A percentile compares a stretch with the other conserved stretches of the same genome.
These are phyloP conservation scores for Linnemannia zychae DNA, from an alignment of 192 early-diverging fungal species.

Conservation along the genomic window DNA sequence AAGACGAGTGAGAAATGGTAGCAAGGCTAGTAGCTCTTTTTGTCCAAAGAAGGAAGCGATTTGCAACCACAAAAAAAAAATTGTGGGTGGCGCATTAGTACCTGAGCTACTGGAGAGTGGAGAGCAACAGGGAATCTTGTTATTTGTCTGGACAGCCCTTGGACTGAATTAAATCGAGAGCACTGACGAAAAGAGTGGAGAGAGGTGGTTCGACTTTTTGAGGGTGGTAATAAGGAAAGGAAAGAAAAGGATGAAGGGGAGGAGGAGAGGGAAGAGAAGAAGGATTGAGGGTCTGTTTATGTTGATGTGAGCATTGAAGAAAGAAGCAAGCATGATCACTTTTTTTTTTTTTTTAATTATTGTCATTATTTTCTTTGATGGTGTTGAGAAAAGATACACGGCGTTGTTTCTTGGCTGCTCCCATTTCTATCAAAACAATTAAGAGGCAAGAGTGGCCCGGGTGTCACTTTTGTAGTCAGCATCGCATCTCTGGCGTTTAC, in stretches of 20 bases:
- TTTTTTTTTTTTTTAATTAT: background rate
- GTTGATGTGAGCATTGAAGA: background rate
- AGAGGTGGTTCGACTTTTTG: background rate
- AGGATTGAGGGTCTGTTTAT: background rate
- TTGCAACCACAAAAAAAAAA: background rate
- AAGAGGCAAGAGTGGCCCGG: background rate
- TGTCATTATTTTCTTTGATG: background rate
- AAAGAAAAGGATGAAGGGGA: background rate
- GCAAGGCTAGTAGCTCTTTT: too few relatives aligned
- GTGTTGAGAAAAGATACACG: background rate
- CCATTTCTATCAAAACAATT: too few relatives aligned
- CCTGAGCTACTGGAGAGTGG: too few relatives aligned
- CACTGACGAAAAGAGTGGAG: background rate
- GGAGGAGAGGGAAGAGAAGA: background rate
- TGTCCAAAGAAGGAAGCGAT: slow-evolving; percentile 3
- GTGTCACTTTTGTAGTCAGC: background rate
- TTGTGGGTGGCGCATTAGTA: background rate
- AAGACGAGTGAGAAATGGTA: too few relatives aligned
- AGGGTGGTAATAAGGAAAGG: background rate
- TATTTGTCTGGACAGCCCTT: background rate
- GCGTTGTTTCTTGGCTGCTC: background rate
- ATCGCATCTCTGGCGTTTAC: background rate
- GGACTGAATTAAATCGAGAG: background rate
- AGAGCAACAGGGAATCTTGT: background rate
- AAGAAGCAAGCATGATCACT: background rate